A percentile compares a stretch with the other conserved stretches of the same genome.
These are phyloP conservation scores for Mucor racemosus DNA, from an alignment of 371 early-diverging fungal species.

Conservation along the genomic window DNA sequence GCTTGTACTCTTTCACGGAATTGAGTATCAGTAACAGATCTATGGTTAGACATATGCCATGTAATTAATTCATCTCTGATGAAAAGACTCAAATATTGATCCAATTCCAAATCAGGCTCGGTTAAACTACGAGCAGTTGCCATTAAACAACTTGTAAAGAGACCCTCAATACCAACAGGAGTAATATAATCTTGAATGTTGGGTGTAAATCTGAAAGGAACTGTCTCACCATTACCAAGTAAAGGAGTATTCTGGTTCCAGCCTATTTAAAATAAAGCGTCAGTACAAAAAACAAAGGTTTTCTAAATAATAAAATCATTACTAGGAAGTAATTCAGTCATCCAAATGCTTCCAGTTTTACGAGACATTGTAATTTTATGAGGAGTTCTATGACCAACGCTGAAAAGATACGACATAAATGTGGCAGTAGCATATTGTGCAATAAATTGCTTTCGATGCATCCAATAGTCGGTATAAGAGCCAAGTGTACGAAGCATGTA, in stretches of 20 bases:
- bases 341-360: conserved; percentile 81
- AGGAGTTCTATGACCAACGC: conserved; percentile 86
- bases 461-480: conserved; percentile 89
- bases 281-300: not conserved
- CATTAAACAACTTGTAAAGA: conserved; percentile 81
- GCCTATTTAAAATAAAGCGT: conserved; percentile 21
- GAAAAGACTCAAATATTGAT: conserved; percentile 83
- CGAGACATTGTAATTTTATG: conserved; percentile 85
- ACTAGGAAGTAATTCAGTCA: conserved; percentile 78
- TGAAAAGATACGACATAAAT: conserved; percentile 89
- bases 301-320: conserved; percentile 5
- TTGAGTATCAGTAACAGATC: conserved; percentile 60
- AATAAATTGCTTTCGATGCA: conserved; percentile 91
- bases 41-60: conserved; percentile 68
- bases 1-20: conserved; percentile 65
- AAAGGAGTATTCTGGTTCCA: conserved; percentile 42
- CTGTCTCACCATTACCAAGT: conserved; percentile 70
- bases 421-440: conserved; percentile 87
- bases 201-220: conserved; percentile 98
- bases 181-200: conserved; percentile 94
- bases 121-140: conserved; percentile 79
- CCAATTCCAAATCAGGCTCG: conserved; percentile 82
- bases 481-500: conserved; percentile 72
- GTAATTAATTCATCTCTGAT: conserved; percentile 91
- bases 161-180: conserved; percentile 90